Evolutionary conservation across 139 green algal genomes (phyloP), one percentile per base, ranked within the genome.

Genomic region (Volvox reticuliferus): DNA sequence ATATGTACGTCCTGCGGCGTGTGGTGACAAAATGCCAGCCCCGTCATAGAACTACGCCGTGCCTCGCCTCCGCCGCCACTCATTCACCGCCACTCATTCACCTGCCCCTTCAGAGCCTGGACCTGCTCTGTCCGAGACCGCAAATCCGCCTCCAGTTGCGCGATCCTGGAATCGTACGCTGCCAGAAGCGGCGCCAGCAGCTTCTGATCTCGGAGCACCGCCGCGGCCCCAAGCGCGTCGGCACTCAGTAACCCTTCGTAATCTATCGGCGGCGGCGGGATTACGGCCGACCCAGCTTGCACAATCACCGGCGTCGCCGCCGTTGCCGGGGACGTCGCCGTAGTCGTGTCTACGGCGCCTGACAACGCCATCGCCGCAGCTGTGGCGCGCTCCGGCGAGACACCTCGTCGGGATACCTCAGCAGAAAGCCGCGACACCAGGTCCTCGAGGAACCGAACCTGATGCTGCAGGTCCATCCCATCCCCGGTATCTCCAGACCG

Each of bases 391-490:
- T 91, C 33, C n/a, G 50, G 82, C 20, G 85, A 84, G 19, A 88
- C 19, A 14, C 26, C 44, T 17, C 76, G 62, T 16, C 62, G 76
- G 19, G 93, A 88, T 19, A 96, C 76, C 82, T 96, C 93, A 9
- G 93, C 30, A 12, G 93, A 94, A 55, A 96, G 84, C 3, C 93
- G 83, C 17, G 88, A 79, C 19, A 96, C 93, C 76, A 96, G 50
- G 22, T 89, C 89, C 82, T 96, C 95, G 61, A 96, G 85, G 91
- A 96, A 95, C 13, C 86, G 86, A 1, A 90, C 36, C 90, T 75
- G 61, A 22, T 44, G 33, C 19, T 65, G 35, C 35, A 88, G 33
- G n/a, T 87, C 79, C 30, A 36, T 62, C 18, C 76, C 71, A 33
- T 79, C 71, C 17, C 71, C 71, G 21, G 71, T 9, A 79, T 35